Base-by-base conservation (phyloP, 164 flowering plant genomes). In the Tetracentron sinense region DNA sequence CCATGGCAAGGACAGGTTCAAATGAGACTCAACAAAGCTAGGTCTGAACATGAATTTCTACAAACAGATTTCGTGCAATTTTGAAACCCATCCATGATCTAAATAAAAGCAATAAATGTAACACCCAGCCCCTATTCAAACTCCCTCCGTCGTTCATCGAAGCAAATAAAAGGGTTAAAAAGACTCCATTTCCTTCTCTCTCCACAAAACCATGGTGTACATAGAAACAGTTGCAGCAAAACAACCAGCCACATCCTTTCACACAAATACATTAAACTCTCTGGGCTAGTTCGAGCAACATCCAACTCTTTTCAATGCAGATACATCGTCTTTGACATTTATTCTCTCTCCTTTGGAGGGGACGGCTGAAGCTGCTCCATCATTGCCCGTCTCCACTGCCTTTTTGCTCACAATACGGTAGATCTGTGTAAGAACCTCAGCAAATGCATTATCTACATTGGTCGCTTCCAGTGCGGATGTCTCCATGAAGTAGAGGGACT, bases 401-500 rank as follows among this genome's bases (percentile, higher is more conserved):
- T 83, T 88, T 76, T 73, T 88, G 81, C 89, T 84, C 56, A 86
- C 91, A 30, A 80, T 73, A 4, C 64, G 85, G 72, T 84, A 83
- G n/a, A 88, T 88, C 69, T 88, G 90, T 15, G 85, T 84, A 33
- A 88, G 80, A 52, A 85, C 89, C 59, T 88, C 90, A 3, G 91
- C 53, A 35, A 88, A 88, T 31, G 90, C 90, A 59, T 79, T 81
- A 17, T 88, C 89, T 44, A 88, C 94, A 60, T 85, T 88, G n/a
- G 87, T 84, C 6, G 94, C 70, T 53, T 85, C 94, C 27, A 88
- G 71, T 0, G 94, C 94, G 3, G 94, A 88, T 22, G 94, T 88
- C 62, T 88, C 94, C 90, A 85, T 85, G 89, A 87, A 87, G 78
- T 71, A 85, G 57, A 85, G 86, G n/a, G 87, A 81, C 62, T 88